Conservation (phyloP, 2,329 filamentous ascomycete species). For the Fusarium graminum region DNA sequence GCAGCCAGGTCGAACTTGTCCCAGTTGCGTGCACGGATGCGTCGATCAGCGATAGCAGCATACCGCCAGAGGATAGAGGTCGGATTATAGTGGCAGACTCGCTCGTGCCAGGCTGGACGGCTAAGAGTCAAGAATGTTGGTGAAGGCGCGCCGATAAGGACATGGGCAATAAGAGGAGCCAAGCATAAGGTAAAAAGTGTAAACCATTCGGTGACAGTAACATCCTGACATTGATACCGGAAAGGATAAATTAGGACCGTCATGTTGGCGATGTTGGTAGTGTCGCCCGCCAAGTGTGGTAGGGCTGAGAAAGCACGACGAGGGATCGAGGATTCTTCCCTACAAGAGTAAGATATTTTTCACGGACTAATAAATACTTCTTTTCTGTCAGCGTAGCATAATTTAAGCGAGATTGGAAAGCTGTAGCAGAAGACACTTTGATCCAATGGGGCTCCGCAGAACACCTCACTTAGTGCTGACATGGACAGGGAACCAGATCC, state of each 20-base stretch:
- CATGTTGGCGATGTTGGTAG: neutral
- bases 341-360: no score
- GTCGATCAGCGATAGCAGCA: conserved; percentile 13
- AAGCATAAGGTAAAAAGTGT: conserved; percentile 22
- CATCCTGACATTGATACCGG: conserved; percentile 16
- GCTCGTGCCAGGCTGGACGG: conserved; percentile 28
- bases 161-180: conserved; percentile 29
- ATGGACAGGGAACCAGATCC: no score
- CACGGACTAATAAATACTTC: no score
- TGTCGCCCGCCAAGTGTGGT: no score
- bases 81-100: conserved; percentile 31
- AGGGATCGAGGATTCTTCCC: no score
- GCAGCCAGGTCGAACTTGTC: conserved; percentile 15
- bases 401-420: no score
- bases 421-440: no score
- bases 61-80: conserved; percentile 35
- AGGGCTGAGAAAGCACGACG: no score
- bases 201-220: conserved; percentile 19
- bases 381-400: no score
- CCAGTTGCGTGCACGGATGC: conserved; percentile 18
- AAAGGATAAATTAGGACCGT: neutral
- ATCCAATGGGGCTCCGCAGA: no score
- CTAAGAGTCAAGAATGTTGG: conserved; percentile 6
- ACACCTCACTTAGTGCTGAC: no score
- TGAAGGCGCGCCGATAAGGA: conserved; percentile 22